Evolutionary conservation across 1,139 yeast genomes (phyloP).

Genomic region (Lodderomyces parapsilosis): DNA sequence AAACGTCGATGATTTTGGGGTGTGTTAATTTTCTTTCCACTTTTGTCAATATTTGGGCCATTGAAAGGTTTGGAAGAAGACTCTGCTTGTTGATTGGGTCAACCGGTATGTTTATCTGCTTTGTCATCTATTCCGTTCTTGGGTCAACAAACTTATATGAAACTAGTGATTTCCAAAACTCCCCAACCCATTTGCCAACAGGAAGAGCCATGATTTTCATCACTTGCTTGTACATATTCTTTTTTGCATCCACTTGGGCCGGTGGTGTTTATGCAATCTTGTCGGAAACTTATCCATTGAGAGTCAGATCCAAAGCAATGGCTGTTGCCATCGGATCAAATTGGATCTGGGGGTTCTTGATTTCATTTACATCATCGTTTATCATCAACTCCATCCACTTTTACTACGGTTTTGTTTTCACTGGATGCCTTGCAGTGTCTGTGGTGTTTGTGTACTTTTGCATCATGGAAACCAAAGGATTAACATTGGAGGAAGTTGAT

Average conservation of each 20-base stretch:
- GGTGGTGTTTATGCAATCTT: constrained; percentile 76
- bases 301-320: constrained; percentile 78
- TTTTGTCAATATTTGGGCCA: constrained; percentile 60
- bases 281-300: constrained; percentile 76
- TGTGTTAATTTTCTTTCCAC: constrained; percentile 76
- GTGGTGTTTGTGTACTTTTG: constrained; percentile 54
- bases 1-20: constrained; percentile 75
- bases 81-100: constrained; percentile 53
- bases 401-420: constrained; percentile 72
- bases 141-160: constrained; percentile 60
- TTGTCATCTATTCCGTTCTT: constrained; percentile 57
- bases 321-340: constrained; percentile 73
- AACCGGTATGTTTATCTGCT: constrained; percentile 52
- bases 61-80: constrained; percentile 74
- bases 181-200: constrained; percentile 28
- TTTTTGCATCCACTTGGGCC: constrained; percentile 85
- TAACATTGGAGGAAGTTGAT: constrained; percentile 67
- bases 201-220: constrained; percentile 76
- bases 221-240: constrained; percentile 74
- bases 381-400: constrained; percentile 47
- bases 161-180: constrained; percentile 34
- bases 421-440: constrained; percentile 63
- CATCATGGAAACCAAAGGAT: constrained; percentile 66
- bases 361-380: constrained; percentile 73
- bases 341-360: constrained; percentile 78